Evolutionary conservation across 441 rosid species (phyloP).

Genomic region (Rhodomyrtus psidioides): DNA sequence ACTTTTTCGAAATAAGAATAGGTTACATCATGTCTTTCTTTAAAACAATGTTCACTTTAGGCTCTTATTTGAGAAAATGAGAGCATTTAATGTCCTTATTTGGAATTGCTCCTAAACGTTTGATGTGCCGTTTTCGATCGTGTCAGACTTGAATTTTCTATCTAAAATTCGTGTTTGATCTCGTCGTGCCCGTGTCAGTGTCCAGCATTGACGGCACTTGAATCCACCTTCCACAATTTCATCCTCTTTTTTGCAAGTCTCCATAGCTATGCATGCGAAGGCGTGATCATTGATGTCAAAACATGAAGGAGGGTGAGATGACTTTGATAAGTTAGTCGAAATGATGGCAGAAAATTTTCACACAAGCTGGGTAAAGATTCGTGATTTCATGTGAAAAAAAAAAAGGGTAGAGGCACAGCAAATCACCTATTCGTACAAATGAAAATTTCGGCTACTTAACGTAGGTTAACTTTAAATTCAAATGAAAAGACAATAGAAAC

Average conservation of each 20-base stretch:
- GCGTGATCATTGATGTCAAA: rapidly evolving
- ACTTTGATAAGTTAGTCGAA: background rate
- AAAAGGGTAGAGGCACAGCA: background rate
- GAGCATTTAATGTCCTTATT: too few species aligned
- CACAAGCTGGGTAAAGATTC: background rate
- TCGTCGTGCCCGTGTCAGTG: rapidly evolving
- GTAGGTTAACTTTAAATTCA: background rate
- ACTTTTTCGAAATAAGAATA: too few species aligned
- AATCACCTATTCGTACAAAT: background rate
- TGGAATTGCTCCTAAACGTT: background rate
- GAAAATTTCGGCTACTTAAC: background rate
- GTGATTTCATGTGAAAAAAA: background rate
- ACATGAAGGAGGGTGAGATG: background rate
- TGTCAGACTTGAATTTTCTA: rapidly evolving
- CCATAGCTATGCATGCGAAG: background rate
- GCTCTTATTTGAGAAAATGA: too few species aligned
- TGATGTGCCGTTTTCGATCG: rapidly evolving
- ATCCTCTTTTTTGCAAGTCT: background rate
- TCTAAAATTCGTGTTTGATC: background rate
- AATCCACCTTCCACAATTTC: background rate
- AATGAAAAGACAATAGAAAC: background rate
- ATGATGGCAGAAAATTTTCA: background rate
- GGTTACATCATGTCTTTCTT: too few species aligned
- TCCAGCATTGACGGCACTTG: background rate
- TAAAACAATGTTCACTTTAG: too few species aligned